Evolutionary conservation across 192 early-diverging fungal genomes (phyloP), one percentile per base, ranked within the genome.

Genomic region (Coemansia sp.): DNA sequence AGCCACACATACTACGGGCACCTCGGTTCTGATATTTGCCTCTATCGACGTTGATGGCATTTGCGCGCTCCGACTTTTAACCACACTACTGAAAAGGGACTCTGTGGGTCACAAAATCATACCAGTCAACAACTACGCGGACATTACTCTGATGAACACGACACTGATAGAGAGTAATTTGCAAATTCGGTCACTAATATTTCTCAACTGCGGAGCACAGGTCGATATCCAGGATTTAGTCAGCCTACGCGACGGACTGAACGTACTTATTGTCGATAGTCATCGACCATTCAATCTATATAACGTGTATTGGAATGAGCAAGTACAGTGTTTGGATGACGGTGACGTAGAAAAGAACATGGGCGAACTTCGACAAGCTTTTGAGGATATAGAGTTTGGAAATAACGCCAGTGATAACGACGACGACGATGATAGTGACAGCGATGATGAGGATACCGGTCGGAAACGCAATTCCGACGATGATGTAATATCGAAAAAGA

Each of bases 221-320:
- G 86, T 94, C 33, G 91, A 97, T 42, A 66, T 96, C 12, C 78
- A 83, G 16, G 90, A 93, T 38, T 78, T 81, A 29, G 77, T 96
- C 57, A 63, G 51, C 0, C 72, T 94, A 24, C 74, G 85, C 36
- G 79, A 83, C 40, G 75, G 89, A 8, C 86, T 94, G 27, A 89
- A 84, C 0, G 83, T 97, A 6, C 89, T 95, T 66, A 85, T 98
- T 3, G 82, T 96, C 51, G 97, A 98, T 66, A 93, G 91, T 60
- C 96, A 94, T 68, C 80, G 97, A 51, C 97, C 97, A 20, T 84
- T 94, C 31, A 92, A 96, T 67, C 86, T 98, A 20, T 89, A 92
- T 43, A 95, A 94, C 66, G 73, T 96, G 13, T 94, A 89, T 67
- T 86, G 87, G 73, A 85, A 89, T 60, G 90, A 91, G 36, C 90